Evolutionary conservation across 1,139 yeast species (phyloP), one percentile per base, ranked within the genome.

Genomic region (Kazachstania sp.): DNA sequence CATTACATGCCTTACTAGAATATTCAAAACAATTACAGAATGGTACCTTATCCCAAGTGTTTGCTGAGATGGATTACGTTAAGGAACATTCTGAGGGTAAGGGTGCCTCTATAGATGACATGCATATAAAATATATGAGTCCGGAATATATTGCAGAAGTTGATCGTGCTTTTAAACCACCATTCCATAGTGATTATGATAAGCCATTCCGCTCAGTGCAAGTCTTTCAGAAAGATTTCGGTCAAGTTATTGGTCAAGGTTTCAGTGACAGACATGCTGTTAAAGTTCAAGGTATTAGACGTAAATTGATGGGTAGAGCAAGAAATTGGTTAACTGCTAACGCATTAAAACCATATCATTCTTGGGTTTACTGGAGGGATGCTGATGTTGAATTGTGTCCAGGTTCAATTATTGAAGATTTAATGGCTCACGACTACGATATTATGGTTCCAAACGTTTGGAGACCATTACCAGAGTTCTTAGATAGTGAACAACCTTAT

Each of bases 291-390:
- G 96, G 95, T 15, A 83, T 86, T 37, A 75, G 96, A 58, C 72
- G 96, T 52, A 86, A 85, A 62, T 68, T 86, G 52, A 86, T 87
- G 95, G 95, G 95, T 1, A 72, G 94, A 50, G 95, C 95, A 3
- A 74, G 96, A 64, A 87, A 87, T 65, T 87, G 95, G 94, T 70
- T 87, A 45, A 77, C 90, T 3, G 74, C 86, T 1, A 76, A 79
- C 40, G 88, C 95, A 1, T 69, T 87, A 52, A 77, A 81, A 58
- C 88, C 95, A 1, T 83, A 86, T 60, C 96, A 87, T 65, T 82
- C 94, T 2, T 87, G 95, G 95, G 95, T 87, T 12, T 84, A 86
- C 63, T 87, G 96, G 96, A 74, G 95, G 66, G 96, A 87, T 64
- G 95, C 81, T 2, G 96, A 87, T 63, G 82, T 87, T 47, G 95